Evolutionary conservation across 2,329 filamentous ascomycete genomes (phyloP).

Genomic region (Paraphaeosphaeria minitans): DNA sequence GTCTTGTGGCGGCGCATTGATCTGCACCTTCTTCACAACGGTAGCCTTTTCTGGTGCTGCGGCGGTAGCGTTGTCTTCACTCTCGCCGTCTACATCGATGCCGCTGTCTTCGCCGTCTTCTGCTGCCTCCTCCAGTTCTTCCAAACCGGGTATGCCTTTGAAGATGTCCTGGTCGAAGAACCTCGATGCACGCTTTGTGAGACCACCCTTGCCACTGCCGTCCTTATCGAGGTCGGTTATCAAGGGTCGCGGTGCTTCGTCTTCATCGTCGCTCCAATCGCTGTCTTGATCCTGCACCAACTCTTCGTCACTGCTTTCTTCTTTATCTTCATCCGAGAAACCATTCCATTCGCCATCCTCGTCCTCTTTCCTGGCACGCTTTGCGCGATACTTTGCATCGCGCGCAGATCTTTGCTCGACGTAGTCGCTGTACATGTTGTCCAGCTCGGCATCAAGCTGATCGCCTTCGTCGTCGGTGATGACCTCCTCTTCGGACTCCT

Average conservation of each 20-base stretch:
- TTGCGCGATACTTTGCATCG: slow-evolving; percentile 88
- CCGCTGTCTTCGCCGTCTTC: slow-evolving; percentile 48
- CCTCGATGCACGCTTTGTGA: slow-evolving; percentile 83
- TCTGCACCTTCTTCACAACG: slow-evolving; percentile 21
- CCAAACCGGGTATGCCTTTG: slow-evolving; percentile 73
- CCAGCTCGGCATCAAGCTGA: slow-evolving; percentile 80
- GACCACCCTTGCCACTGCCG: slow-evolving; percentile 57
- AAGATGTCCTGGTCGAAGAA: slow-evolving; percentile 98
- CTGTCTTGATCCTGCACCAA: slow-evolving; percentile 64
- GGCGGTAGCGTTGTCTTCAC: slow-evolving; percentile 28
- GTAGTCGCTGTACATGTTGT: slow-evolving; percentile 85
- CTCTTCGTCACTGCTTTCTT: slow-evolving; percentile 62
- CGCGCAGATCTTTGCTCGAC: slow-evolving; percentile 76
- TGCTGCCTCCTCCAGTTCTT: slow-evolving; percentile 60
- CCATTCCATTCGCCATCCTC: slow-evolving; percentile 83
- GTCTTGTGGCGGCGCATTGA: slow-evolving; percentile 18
- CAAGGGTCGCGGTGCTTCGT: slow-evolving; percentile 56
- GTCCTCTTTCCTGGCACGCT: slow-evolving; percentile 82
- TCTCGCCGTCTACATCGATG: slow-evolving; percentile 46
- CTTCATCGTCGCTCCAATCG: slow-evolving; percentile 67
- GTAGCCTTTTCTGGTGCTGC: slow-evolving; percentile 22
- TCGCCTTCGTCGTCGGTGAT: slow-evolving; percentile 81
- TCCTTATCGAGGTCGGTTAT: slow-evolving; percentile 67
- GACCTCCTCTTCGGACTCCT: slow-evolving; percentile 52
- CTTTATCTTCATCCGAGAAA: slow-evolving; percentile 69